Percentiles rank a stretch among this genome's conserved stretches.
phyloP scores from a whole-genome alignment of 2,329 filamentous ascomycete species.

The Penicillium frequentans region DNA sequence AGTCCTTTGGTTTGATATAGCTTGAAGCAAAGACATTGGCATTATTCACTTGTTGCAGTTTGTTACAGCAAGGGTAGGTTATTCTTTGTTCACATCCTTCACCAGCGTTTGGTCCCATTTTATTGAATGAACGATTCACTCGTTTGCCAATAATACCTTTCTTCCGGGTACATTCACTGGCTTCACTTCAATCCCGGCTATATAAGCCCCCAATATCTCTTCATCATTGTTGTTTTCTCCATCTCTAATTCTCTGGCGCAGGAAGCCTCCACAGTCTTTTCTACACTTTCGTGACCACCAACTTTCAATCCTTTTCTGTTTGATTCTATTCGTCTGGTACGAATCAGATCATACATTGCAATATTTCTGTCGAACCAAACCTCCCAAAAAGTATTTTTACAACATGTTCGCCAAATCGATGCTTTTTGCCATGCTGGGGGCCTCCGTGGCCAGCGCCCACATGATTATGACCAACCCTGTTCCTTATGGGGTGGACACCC shows the following conservation, averaged over 20 bases:
- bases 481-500: slow-evolving; percentile 56
- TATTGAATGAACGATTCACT: background rate
- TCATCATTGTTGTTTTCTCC: background rate
- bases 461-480: slow-evolving; percentile 70
- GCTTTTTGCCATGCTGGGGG: slow-evolving; percentile 49
- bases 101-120: background rate
- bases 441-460: slow-evolving; percentile 67
- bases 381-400: slow-evolving; percentile 6
- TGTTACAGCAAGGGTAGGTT: background rate
- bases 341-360: slow-evolving; percentile 24
- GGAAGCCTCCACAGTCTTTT: background rate
- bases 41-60: background rate
- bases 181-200: background rate
- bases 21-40: background rate
- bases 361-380: slow-evolving; percentile 19
- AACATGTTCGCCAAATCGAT: slow-evolving; percentile 34
- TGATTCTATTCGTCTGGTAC: slow-evolving; percentile 36
- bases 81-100: background rate
- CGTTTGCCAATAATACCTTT: background rate
- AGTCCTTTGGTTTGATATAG: background rate
- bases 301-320: slow-evolving; percentile 23
- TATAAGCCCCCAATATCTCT: background rate
- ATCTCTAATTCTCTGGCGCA: slow-evolving; percentile 12
- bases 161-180: background rate
- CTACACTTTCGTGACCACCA: slow-evolving; percentile 13